A percentile compares a stretch with the other conserved stretches of the same genome.
These are phyloP conservation scores for Phytophthora litchii DNA, from an alignment of 352 stramenopile genomes.

Conservation along the genomic window DNA sequence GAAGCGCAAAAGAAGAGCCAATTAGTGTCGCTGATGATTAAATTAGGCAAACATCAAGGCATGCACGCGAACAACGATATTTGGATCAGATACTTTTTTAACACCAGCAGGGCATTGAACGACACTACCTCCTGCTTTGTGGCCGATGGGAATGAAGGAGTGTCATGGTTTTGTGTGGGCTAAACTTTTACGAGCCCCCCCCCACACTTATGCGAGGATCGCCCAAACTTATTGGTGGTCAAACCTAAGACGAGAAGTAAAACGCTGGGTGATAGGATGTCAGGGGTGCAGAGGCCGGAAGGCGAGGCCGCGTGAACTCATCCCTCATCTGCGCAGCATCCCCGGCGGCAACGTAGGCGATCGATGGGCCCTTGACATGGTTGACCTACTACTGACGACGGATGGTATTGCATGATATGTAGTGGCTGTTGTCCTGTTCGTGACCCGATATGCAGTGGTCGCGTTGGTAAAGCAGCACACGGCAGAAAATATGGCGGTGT, in stretches of 20 bases:
- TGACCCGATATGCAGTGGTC: not conserved
- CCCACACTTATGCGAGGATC: no score
- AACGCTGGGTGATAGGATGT: not conserved
- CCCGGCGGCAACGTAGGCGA: not conserved
- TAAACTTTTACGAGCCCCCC: not conserved
- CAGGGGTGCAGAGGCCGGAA: not conserved
- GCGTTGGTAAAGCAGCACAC: not conserved
- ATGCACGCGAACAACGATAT: no score
- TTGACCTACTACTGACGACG: no score
- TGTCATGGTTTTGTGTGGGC: not conserved
- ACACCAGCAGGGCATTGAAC: not conserved
- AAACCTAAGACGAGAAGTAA: not conserved
- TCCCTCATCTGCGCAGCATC: not conserved
- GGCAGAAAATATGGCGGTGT: not conserved
- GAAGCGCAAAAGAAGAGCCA: not conserved
- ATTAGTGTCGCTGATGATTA: not conserved
- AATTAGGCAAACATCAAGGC: not conserved
- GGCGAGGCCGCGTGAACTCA: not conserved
- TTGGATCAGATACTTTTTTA: no score
- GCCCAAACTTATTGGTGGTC: conserved; percentile 4
- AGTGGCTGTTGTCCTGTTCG: no score
- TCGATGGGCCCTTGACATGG: no score
- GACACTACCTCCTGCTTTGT: not conserved
- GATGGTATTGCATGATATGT: no score
- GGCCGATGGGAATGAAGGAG: not conserved